Base-by-base conservation (phyloP, 2,329 filamentous ascomycete genomes). In the Rutstroemia sydowiana region DNA sequence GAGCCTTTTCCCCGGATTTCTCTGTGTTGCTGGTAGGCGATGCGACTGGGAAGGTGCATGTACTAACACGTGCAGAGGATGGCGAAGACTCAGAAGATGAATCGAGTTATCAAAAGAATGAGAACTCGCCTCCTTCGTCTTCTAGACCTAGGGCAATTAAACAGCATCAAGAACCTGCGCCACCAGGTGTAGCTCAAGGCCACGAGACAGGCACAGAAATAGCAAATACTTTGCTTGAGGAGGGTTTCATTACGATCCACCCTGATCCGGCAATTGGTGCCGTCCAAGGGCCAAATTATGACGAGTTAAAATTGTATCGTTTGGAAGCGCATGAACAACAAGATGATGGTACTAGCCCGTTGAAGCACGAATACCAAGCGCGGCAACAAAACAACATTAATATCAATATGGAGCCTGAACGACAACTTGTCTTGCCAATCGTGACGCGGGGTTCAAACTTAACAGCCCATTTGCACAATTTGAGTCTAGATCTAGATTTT, bases 1-100 rank as follows among this genome's bases (percentile, higher is more conserved):
- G 81, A 1, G 71, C 73, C 2, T 85, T 84, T 54, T 82, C 78
- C 0, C 74, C 75, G 0, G 75, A 83, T 59, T 70, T 69, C 31
- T 72, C 75, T 1, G 76, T 73, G 55, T 70, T 85, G 1, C 70
- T 78, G 1, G 68, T 85, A 10, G 81, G 81, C 16, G 81, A 85
- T 60, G 78, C 78, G 0, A 81, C 76, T 2, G 81, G 81, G 0
- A 75, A 78, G 6, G 71, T 84, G 0, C 81, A 78, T 53, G 59
- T 84, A 1, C 62, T 84, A 2, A 75, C 74, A 0, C 62, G 75
- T 20, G 44, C 23, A 8, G 44, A 43, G 3, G 71, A 79, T 51
- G 69, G 75, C 7, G 23, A 40, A 16, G 20, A 21, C 6, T 42
- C 37, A 3, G 44, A 48, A 18, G 37, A 18, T 32, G 56, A 28